Evolutionary conservation across 805 yeast genomes (phyloP), one percentile per base, ranked within the genome.

Genomic region (Cyberlindnera mississippiensis): DNA sequence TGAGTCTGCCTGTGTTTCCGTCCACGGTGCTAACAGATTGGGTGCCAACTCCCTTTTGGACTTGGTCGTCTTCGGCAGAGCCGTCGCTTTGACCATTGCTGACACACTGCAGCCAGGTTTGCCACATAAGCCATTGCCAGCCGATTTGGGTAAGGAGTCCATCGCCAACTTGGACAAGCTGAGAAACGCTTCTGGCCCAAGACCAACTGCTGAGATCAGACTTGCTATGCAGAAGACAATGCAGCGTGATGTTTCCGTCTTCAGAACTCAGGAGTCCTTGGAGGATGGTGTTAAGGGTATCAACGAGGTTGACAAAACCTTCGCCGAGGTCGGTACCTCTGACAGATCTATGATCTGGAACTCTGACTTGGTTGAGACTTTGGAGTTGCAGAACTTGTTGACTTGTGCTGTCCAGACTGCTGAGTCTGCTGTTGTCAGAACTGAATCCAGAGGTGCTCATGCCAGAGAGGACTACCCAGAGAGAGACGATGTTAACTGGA

Each of bases 281-380:
- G 96, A 89, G 63, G 85, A 80, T 53, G 96, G 99, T 81, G 96
- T 91, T 37, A 69, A 66, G 56, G 80, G 82, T 56, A 87, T 91
- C 61, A 71, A 70, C 47, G 77, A 67, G 44, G 86, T 91, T 52
- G 97, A 90, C 69, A 71, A 75, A 56, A 67, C 83, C 28, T 84
- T 87, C 61, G 68, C 66, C 33, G 80, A 86, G 59, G 82, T 91
- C 51, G 85, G 85, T 63, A 88, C 95, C 50, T 78, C 90, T 51
- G 99, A 91, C 67, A 82, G 96, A 72, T 88, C 96, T 13, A 88
- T 93, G 97, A 90, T 91, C 62, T 91, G 99, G 99, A 91, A 91
- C 77, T 82, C 96, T 38, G 99, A 91, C 66, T 74, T 91, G 63
- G 95, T 90, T 40, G 99, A 91, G 74, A 86, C 98, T 42, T 75